A percentile compares a stretch with the other conserved stretches of the same genome.
Conservation (phyloP, 164 flowering plant genomes). For the Nelumbo lutea region DNA sequence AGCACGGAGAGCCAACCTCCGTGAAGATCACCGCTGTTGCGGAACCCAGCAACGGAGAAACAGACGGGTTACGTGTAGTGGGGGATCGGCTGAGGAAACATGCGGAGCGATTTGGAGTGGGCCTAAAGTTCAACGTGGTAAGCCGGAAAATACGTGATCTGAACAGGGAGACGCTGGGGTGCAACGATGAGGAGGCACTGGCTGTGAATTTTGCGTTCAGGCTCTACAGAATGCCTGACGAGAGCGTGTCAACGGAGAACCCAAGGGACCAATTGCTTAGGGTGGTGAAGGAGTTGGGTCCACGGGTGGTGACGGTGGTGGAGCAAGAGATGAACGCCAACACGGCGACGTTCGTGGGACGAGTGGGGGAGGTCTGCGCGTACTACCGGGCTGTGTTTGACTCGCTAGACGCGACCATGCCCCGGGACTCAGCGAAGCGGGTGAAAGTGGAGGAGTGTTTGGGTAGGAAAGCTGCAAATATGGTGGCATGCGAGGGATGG, state of each 20-base stretch:
- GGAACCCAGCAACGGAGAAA: slow-evolving; percentile 11
- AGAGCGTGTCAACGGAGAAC: slow-evolving; percentile 87
- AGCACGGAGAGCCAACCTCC: slow-evolving; percentile 17
- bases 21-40: slow-evolving; percentile 51
- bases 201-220: slow-evolving; percentile 79
- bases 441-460: slow-evolving; percentile 55
- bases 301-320: slow-evolving; percentile 61
- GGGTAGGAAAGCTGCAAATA: slow-evolving; percentile 51
- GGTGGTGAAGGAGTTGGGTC: slow-evolving; percentile 54
- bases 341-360: slow-evolving; percentile 63
- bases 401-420: slow-evolving; percentile 52
- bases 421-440: slow-evolving; percentile 37
- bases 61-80: slow-evolving; percentile 22
- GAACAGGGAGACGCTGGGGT: slow-evolving; percentile 44
- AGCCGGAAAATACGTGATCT: slow-evolving; percentile 32
- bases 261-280: slow-evolving; percentile 78
- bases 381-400: slow-evolving; percentile 68
- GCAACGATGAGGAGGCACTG: slow-evolving; percentile 49
- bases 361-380: slow-evolving; percentile 48
- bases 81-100: slow-evolving; percentile 40
- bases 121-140: slow-evolving; percentile 28
- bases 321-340: slow-evolving; percentile 85
- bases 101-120: slow-evolving; percentile 42
- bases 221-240: slow-evolving; percentile 64
- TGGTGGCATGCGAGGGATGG: slow-evolving; percentile 79